A percentile compares a stretch with the other conserved stretches of the same genome.
phyloP scores from a whole-genome alignment of 768 basidiomycete genomes.

The Lactarius deliciosus region DNA sequence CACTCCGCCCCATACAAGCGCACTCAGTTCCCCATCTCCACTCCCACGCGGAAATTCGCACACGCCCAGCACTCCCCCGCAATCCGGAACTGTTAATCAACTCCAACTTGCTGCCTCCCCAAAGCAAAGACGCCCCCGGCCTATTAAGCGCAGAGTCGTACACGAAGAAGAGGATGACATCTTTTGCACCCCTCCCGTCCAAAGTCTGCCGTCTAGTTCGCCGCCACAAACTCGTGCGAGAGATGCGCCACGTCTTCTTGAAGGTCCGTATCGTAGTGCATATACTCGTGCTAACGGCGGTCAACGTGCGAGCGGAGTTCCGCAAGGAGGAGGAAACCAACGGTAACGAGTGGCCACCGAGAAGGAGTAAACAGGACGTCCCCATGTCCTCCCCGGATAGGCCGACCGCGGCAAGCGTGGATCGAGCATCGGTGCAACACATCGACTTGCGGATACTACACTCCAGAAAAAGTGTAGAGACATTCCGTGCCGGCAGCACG shows the following conservation, averaged over 20 bases:
- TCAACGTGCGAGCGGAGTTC: slow-evolving; percentile 18
- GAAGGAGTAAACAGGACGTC: background rate
- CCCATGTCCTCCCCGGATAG: background rate
- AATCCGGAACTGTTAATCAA: background rate
- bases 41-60: background rate
- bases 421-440: slow-evolving; percentile 19
- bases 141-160: slow-evolving; percentile 1
- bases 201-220: background rate
- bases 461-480: slow-evolving; percentile 4
- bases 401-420: background rate
- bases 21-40: slow-evolving; percentile 16
- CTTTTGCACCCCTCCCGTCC: slow-evolving; percentile 20
- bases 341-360: slow-evolving; percentile 17
- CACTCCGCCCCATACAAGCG: slow-evolving; percentile 25
- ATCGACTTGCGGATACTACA: slow-evolving; percentile 19
- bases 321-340: slow-evolving; percentile 12
- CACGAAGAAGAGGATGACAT: slow-evolving; percentile 17
- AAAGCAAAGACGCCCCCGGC: background rate
- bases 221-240: slow-evolving; percentile 1
- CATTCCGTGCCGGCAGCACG: slow-evolving; percentile 1
- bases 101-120: background rate
- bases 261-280: slow-evolving; percentile 33
- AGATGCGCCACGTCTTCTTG: slow-evolving; percentile 31
- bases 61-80: background rate
- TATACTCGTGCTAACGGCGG: slow-evolving; percentile 30